Evolutionary conservation across 371 early-diverging fungal species (phyloP), one percentile per base, ranked within the genome.

Genomic region (Haplosporangium sp.): DNA sequence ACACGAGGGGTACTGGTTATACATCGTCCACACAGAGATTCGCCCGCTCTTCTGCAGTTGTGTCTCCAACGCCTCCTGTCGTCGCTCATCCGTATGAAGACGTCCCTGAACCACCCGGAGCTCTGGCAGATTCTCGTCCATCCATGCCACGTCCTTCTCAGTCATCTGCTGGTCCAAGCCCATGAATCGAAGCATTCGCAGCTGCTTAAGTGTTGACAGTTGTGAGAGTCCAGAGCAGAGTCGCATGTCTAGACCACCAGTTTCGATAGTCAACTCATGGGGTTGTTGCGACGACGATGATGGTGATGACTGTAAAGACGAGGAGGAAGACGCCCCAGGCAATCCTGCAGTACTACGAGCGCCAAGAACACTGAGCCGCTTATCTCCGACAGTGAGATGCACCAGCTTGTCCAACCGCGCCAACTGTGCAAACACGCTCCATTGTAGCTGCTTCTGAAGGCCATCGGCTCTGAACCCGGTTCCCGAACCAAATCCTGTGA

Each of bases 51-150:
- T n/a, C 43, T 62, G 64, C 21, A 73, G 20, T 23, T 18, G 8
- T 0, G 51, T 29, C 20, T 46, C 47, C 59, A 59, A 16, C 47
- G 16, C 46, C 43, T 18, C n/a, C 47, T 45, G 56, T 21, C 46
- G 18, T 21, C 63, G 63, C 23, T 59, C 55, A 42, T 73, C 53
- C 13, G 60, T 29, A 45, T 73, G 74, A 37, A 73, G 10, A 46
- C 55, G 45, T 16, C 74, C 74, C 43, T 73, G 67, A 1, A 73
- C 38, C 0, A 63, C 38, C 21, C 42, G 56, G 43, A 64, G 41
- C n/a, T 68, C 57, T 18, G 60, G 68, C 45, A 56, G 50, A 20
- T 74, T 60, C n/a, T 64, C 62, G 5, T 56, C 29, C 74, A 74
- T 74, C 69, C 74, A 74, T 36, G 18, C 41, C 0, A 69, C 54